Evolutionary conservation across 345 rosid genomes (phyloP), one percentile per base, ranked within the genome.

Genomic region (Abelmoschus esculentus): DNA sequence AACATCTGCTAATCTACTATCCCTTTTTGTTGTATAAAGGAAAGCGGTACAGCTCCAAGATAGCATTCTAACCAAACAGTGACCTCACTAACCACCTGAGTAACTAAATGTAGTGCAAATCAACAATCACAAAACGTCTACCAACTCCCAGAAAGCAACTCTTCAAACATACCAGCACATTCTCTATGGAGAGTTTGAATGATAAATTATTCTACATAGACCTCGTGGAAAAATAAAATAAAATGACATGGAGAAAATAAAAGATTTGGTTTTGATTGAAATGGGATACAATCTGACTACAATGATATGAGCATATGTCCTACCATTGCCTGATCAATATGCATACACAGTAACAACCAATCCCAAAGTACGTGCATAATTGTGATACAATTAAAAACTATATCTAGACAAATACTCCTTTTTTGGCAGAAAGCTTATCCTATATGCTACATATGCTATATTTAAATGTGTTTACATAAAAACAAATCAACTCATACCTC

Each of bases 401-500:
- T 38, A 38, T 38, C 42, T 26, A 58, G 53, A 67, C 31, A 54
- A 22, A 29, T 40, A 15, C 11, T 6, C 19, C 52, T 14, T 17
- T 22, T 34, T 56, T 13, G 12, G 13, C 61, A 28, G 28, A 15
- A 67, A 50, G n/a, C 34, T 53, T 74, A 28, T 31, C 44, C 13
- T 47, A 26, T 46, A 53, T 34, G 42, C n/a, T n/a, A 49, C 19
- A 2, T 36, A 72, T 17, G 57, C 57, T 53, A 49, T 15, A 34
- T 22, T 17, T n/a, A 13, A 18, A 47, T 29, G 59, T 40, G 34
- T 9, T 28, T 13, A 26, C 49, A 3, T 38, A 9, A 69, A 42
- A 70, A 55, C 31, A 63, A 11, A 32, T 54, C 29, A 13, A 14
- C 15, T 11, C 75, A 61, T 72, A 92, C 99, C 93, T 84, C 75